These are phyloP conservation scores for Cadophora malorum DNA, from an alignment of 2,329 filamentous ascomycete genomes.

Conservation along the genomic window DNA sequence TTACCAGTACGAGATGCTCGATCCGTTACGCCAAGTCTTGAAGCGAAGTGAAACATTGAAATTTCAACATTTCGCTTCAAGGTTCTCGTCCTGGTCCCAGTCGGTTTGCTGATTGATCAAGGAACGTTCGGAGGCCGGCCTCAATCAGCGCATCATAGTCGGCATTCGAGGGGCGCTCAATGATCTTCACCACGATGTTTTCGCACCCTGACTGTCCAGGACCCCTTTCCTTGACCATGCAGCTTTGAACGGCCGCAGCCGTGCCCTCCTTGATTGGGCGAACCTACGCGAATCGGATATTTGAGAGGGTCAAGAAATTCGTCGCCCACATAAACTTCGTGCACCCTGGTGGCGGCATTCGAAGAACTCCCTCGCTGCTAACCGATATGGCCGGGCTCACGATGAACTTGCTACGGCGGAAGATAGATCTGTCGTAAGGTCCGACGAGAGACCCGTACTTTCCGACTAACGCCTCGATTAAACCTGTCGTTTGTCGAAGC, in stretches of 20 bases:
- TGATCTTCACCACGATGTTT: slow-evolving; percentile 25
- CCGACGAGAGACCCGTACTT: slow-evolving; percentile 3
- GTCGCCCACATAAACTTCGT: slow-evolving; percentile 19
- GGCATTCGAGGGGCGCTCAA: slow-evolving; percentile 22
- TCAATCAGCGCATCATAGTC: slow-evolving; percentile 3
- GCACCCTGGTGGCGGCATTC: slow-evolving; percentile 25
- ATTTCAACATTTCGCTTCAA: slow-evolving; percentile 17
- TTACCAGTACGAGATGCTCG: slow-evolving; percentile 11
- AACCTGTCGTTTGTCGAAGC: slow-evolving; percentile 12
- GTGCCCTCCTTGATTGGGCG: slow-evolving; percentile 11
- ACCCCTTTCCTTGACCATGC: slow-evolving; percentile 22
- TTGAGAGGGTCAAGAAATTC: slow-evolving; percentile 18
- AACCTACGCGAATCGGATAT: slow-evolving; percentile 23
- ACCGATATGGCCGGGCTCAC: not conserved
- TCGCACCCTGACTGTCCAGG: not conserved
- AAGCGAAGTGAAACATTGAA: slow-evolving; percentile 25
- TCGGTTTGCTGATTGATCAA: not conserved
- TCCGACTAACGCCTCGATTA: not conserved
- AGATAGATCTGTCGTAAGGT: slow-evolving; percentile 1
- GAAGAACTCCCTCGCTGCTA: slow-evolving; percentile 11
- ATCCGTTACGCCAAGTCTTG: slow-evolving; percentile 1
- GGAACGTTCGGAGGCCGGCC: slow-evolving; percentile 5
- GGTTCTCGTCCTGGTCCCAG: slow-evolving; percentile 9
- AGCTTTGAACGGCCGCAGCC: slow-evolving; percentile 4
- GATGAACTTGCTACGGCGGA: slow-evolving; percentile 3